These are phyloP conservation scores for Populus euphratica DNA, from an alignment of 345 rosid species.

Conservation along the genomic window DNA sequence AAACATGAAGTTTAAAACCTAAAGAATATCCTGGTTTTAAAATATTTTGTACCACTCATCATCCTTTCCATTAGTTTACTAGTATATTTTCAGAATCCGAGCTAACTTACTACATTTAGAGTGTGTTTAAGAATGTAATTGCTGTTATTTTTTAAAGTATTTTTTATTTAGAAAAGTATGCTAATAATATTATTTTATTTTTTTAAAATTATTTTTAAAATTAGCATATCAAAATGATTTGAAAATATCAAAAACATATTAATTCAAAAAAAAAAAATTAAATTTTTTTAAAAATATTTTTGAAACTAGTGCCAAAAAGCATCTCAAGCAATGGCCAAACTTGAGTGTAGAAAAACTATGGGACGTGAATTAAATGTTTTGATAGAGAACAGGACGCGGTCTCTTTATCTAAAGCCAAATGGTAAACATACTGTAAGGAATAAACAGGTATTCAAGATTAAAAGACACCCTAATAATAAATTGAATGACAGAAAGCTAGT, in stretches of 20 bases:
- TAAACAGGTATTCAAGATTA: background rate
- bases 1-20: too few relatives aligned
- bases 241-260: too few relatives aligned
- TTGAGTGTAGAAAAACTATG: background rate
- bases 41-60: background rate
- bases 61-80: background rate
- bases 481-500: background rate
- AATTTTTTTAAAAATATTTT: too few relatives aligned
- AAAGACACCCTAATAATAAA: background rate
- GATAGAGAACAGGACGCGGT: background rate
- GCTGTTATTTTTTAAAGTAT: too few relatives aligned
- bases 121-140: too few relatives aligned
- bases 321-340: background rate
- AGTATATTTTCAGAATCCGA: background rate
- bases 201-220: too few relatives aligned
- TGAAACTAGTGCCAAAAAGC: too few relatives aligned
- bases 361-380: too few relatives aligned
- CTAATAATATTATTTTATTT: too few relatives aligned
- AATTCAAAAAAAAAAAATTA: too few relatives aligned
- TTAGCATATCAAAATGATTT: too few relatives aligned
- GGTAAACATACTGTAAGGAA: background rate
- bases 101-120: background rate
- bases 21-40: background rate
- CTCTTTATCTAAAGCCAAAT: background rate
- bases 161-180: too few relatives aligned